These are phyloP conservation scores for Lactarius hatsudake DNA, from an alignment of 768 basidiomycete genomes.

Conservation along the genomic window DNA sequence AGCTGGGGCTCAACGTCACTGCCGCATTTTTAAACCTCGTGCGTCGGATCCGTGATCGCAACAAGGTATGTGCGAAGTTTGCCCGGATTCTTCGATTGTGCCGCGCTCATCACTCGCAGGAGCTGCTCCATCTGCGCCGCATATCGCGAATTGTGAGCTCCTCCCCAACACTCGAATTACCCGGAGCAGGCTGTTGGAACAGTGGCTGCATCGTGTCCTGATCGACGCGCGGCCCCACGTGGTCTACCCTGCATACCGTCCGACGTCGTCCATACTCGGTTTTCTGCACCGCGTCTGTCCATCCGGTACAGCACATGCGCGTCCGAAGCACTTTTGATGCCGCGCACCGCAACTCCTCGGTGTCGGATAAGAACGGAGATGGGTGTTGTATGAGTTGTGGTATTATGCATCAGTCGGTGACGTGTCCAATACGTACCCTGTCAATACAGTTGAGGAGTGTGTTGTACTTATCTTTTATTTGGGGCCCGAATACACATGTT, in stretches of 20 bases:
- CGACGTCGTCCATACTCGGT: neutral
- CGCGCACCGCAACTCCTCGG: neutral
- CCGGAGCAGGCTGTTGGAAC: slow-evolving; percentile 23
- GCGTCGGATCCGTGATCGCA: slow-evolving; percentile 88
- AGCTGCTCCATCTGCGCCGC: slow-evolving; percentile 13
- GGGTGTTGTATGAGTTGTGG: neutral
- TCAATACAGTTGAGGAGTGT: no score
- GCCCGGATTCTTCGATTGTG: neutral
- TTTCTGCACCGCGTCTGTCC: neutral
- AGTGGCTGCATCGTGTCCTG: slow-evolving; percentile 13
- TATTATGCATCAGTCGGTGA: neutral
- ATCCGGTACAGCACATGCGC: neutral
- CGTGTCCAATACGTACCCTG: neutral
- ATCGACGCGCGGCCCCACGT: neutral
- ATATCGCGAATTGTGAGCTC: neutral
- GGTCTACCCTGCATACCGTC: neutral
- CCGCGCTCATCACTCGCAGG: neutral
- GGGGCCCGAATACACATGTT: neutral
- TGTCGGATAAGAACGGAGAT: neutral
- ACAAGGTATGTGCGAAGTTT: slow-evolving; percentile 57
- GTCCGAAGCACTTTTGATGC: neutral
- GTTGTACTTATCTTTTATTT: neutral
- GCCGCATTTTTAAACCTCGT: slow-evolving; percentile 92
- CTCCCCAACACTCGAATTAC: slow-evolving; percentile 10
- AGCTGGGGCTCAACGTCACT: slow-evolving; percentile 93